These are phyloP conservation scores for Aquilaria yunnanensis DNA, from an alignment of 345 rosid species.

Conservation along the genomic window DNA sequence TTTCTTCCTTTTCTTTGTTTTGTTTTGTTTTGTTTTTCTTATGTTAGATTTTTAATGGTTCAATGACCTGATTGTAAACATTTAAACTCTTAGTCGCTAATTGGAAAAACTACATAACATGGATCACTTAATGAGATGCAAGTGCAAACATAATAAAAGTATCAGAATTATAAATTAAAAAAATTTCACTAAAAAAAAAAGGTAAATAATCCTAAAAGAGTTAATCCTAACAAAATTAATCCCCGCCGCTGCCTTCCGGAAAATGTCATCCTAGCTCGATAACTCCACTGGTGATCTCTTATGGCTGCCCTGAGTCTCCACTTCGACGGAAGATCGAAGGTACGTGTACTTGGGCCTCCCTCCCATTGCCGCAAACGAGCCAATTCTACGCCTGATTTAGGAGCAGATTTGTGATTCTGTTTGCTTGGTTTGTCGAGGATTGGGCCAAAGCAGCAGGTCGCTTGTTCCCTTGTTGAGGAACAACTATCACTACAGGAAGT, in stretches of 20 bases:
- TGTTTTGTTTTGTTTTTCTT: too few species aligned
- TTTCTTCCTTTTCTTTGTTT: too few species aligned
- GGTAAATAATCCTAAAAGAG: too few species aligned
- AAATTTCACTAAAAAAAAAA: too few species aligned
- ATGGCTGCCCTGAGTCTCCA: constrained; percentile 89
- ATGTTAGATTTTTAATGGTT: too few species aligned
- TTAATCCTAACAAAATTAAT: constrained; percentile 6
- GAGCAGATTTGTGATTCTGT: constrained; percentile 80
- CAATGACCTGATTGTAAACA: too few species aligned
- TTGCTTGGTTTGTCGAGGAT: constrained; percentile 54
- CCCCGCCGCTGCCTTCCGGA: constrained; percentile 81
- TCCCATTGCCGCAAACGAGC: constrained; percentile 95
- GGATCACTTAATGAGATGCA: too few species aligned
- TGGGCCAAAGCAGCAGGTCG: constrained; percentile 75
- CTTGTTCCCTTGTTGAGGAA: constrained; percentile 80
- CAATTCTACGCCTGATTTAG: constrained; percentile 81
- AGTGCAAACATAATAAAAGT: too few species aligned
- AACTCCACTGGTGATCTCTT: constrained; percentile 90
- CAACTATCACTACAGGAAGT: constrained; percentile 72
- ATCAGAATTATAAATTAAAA: too few species aligned
- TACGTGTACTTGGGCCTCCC: constrained; percentile 26
- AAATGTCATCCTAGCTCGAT: constrained; percentile 67
- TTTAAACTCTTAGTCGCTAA: too few species aligned
- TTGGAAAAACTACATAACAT: too few species aligned
- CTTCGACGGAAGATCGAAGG: constrained; percentile 61